Percentiles rank a stretch among this genome's conserved stretches.
Conservation (phyloP, 306 rosid genomes). For the Senna siamea region DNA sequence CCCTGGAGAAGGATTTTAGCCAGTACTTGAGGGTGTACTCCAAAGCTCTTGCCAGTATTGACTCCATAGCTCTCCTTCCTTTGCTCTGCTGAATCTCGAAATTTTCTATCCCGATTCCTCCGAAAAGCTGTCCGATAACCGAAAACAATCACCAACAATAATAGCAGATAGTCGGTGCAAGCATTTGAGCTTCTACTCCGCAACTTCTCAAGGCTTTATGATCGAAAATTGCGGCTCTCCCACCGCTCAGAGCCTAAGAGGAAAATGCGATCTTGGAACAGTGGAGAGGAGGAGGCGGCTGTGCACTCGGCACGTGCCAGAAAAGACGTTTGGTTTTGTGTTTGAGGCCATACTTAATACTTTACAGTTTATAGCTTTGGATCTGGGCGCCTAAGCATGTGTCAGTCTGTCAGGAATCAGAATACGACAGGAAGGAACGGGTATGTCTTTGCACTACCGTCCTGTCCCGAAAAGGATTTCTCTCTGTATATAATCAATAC, state of each 20-base stretch:
- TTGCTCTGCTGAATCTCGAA: background rate
- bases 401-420: background rate
- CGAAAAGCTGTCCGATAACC: background rate
- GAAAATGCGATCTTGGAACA: conserved; percentile 30
- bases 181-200: background rate
- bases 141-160: background rate
- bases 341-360: background rate
- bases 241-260: background rate
- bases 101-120: background rate
- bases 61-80: conserved; percentile 59
- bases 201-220: conserved; percentile 1
- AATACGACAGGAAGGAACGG: background rate
- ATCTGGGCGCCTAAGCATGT: background rate
- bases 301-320: background rate
- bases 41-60: conserved; percentile 79
- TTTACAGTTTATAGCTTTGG: background rate
- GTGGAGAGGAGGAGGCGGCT: background rate
- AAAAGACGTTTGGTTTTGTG: background rate
- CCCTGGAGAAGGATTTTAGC: conserved; percentile 90
- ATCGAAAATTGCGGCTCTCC: background rate
- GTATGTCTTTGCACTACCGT: too few relatives aligned
- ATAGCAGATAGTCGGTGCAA: background rate
- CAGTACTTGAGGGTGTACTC: conserved; percentile 96
- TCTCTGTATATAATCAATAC: too few relatives aligned
- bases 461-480: too few relatives aligned